phyloP scores from a whole-genome alignment of 306 rosid species.

The Notholithocarpus densiflorus region DNA sequence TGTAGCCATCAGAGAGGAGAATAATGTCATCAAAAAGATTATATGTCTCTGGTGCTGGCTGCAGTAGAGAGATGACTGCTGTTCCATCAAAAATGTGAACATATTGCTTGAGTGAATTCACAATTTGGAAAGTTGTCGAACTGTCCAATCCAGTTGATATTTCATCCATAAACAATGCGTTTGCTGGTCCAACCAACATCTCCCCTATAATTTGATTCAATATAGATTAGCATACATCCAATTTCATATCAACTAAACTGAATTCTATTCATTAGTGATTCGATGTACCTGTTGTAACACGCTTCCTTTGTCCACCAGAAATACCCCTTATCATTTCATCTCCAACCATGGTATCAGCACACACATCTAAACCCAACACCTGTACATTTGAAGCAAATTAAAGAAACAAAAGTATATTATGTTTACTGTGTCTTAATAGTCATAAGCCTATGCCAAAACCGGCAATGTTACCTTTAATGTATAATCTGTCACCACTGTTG shows the following conservation, averaged over 20 bases:
- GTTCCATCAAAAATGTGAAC: conserved; percentile 30
- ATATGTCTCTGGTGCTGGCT: conserved; percentile 61
- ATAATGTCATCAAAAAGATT: conserved; percentile 51
- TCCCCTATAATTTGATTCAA: conserved; percentile 28
- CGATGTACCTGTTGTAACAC: conserved; percentile 28
- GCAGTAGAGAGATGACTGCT: conserved; percentile 45
- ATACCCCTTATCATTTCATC: conserved; percentile 46
- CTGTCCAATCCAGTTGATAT: conserved; percentile 63
- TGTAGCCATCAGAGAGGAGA: conserved; percentile 48
- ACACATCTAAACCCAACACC: conserved; percentile 45
- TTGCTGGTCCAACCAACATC: conserved; percentile 58
- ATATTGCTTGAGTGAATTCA: conserved; percentile 29
- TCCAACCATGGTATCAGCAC: conserved; percentile 47
- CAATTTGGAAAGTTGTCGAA: conserved; percentile 52
- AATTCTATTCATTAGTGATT: no score
- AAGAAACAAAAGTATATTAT: no score
- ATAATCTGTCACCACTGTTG: no score
- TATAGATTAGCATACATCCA: not conserved
- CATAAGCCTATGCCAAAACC: not conserved
- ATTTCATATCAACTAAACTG: not conserved
- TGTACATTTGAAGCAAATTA: not conserved
- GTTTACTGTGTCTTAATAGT: not conserved
- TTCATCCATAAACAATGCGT: conserved; percentile 52
- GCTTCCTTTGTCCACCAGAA: conserved; percentile 50
- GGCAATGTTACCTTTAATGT: no score